A percentile compares a stretch with the other conserved stretches of the same genome.
Evolutionary conservation across 768 basidiomycete genomes (phyloP).

Genomic region (Trametes maxima): DNA sequence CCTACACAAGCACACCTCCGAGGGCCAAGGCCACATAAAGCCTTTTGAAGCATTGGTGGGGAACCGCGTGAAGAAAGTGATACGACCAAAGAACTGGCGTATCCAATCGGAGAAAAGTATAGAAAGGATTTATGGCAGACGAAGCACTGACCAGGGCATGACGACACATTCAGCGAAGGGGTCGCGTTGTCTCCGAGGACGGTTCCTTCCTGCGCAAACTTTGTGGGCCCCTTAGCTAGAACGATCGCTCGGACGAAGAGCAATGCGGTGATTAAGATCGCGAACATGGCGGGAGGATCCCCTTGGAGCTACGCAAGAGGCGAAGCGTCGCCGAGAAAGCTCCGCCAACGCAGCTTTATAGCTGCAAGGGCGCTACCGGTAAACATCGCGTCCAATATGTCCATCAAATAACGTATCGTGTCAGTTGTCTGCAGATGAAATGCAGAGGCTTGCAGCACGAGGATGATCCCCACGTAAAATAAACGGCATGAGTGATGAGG

Average conservation of each 20-base stretch:
- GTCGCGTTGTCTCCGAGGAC: not conserved
- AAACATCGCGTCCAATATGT: not conserved
- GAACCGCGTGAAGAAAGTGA: not conserved
- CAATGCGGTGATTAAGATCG: conserved; percentile 15
- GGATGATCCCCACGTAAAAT: not conserved
- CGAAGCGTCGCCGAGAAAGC: conserved; percentile 19
- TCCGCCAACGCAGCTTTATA: conserved; percentile 16
- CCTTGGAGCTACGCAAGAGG: conserved; percentile 4
- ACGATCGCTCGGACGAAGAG: conserved; percentile 15
- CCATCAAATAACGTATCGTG: not conserved
- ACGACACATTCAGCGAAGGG: conserved; percentile 32
- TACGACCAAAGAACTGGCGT: not conserved
- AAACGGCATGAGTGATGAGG: not conserved
- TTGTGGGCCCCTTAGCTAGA: conserved; percentile 15
- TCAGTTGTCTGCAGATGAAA: not conserved
- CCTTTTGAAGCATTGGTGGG: not conserved
- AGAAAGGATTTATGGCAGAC: not conserved
- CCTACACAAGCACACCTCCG: not conserved
- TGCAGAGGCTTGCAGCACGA: not conserved
- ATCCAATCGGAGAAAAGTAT: conserved; percentile 12
- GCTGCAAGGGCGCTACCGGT: not conserved
- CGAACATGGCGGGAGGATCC: conserved; percentile 6
- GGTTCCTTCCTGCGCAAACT: conserved; percentile 2
- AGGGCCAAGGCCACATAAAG: not conserved
- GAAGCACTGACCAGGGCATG: conserved; percentile 30